A percentile compares a stretch with the other conserved stretches of the same genome.
Conservation (phyloP, 2,329 filamentous ascomycete species). For the Aphanocladium album region DNA sequence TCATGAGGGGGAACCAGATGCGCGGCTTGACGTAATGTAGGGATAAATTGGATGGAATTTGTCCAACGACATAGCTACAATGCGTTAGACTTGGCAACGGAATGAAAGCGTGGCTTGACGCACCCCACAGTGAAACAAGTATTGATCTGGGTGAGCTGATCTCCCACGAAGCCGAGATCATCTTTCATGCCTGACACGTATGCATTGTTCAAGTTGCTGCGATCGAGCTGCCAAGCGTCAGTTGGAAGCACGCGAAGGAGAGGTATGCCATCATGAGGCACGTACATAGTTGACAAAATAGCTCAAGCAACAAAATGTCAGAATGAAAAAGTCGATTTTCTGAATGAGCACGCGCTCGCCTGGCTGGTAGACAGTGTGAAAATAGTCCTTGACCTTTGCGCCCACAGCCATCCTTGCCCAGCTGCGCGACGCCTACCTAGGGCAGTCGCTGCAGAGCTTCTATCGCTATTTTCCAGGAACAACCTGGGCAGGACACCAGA, state of each 20-base stretch:
- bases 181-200: constrained; percentile 37
- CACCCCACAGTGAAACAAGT: constrained; percentile 35
- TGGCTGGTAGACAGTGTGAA: constrained; percentile 30
- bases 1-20: constrained; percentile 60
- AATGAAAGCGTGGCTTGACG: background rate
- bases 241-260: background rate
- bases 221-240: constrained; percentile 25
- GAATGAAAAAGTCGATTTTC: constrained; percentile 60
- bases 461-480: background rate
- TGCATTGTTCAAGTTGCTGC: constrained; percentile 34
- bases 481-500: background rate
- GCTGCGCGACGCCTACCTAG: background rate
- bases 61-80: constrained; percentile 43
- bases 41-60: constrained; percentile 57
- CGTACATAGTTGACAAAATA: constrained; percentile 51
- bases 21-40: constrained; percentile 59
- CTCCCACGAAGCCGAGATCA: constrained; percentile 36
- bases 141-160: constrained; percentile 34
- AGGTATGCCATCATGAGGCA: background rate
- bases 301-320: constrained; percentile 58
- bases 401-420: constrained; percentile 6
- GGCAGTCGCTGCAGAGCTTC: background rate
- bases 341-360: constrained; percentile 43
- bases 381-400: constrained; percentile 26
- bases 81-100: background rate